A percentile compares a stretch with the other conserved stretches of the same genome.
These are phyloP conservation scores for Clitopilus passeckerianus DNA, from an alignment of 768 basidiomycete genomes.

Conservation along the genomic window DNA sequence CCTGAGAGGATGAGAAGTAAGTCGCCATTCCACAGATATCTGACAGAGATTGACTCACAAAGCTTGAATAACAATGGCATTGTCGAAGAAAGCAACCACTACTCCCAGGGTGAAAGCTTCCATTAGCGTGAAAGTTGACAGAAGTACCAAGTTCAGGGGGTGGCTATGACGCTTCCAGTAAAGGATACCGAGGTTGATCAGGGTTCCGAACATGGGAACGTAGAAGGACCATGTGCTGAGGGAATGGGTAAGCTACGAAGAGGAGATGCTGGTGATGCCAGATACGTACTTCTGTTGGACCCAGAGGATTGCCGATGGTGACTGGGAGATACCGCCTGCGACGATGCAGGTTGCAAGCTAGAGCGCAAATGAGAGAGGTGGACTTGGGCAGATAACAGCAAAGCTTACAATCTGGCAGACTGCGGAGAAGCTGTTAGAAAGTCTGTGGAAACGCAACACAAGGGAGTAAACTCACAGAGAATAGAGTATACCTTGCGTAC, in stretches of 20 bases:
- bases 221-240: constrained; percentile 75
- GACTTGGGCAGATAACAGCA: background rate
- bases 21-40: background rate
- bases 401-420: constrained; percentile 70
- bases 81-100: constrained; percentile 72
- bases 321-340: constrained; percentile 65
- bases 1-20: constrained; percentile 26
- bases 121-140: constrained; percentile 84
- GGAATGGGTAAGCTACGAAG: constrained; percentile 1
- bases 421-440: constrained; percentile 19
- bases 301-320: constrained; percentile 58
- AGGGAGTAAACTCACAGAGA: constrained; percentile 58
- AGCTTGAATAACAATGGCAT: constrained; percentile 77
- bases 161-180: constrained; percentile 93
- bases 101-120: constrained; percentile 92
- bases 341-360: constrained; percentile 76
- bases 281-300: constrained; percentile 60
- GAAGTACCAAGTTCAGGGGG: constrained; percentile 81
- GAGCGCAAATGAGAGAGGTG: background rate
- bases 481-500: constrained; percentile 90
- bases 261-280: background rate
- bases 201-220: constrained; percentile 70
- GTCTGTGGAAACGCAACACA: background rate
- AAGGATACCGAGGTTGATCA: constrained; percentile 73
- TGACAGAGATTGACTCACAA: constrained; percentile 41